Conservation (phyloP, 192 early-diverging fungal genomes). For the Coemansia sp. region DNA sequence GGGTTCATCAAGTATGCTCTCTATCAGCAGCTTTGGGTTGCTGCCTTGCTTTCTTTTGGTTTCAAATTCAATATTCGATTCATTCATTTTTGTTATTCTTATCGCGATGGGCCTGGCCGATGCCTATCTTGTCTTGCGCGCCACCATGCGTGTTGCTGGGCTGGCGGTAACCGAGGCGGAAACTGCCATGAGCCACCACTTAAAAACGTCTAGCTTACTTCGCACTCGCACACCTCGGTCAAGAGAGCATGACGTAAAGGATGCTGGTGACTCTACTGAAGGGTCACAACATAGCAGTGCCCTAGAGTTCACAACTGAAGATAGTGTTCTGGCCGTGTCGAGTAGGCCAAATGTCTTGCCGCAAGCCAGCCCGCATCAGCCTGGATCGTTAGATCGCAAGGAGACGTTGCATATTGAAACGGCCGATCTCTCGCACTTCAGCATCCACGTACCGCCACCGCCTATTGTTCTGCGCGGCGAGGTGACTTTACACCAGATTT, state of each 20-base stretch:
- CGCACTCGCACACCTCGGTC: conserved; percentile 1
- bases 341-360: neutral
- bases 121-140: conserved; percentile 37
- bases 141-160: conserved; percentile 26
- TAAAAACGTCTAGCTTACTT: conserved; percentile 37
- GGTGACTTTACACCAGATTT: neutral
- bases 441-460: conserved; percentile 29
- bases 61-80: neutral
- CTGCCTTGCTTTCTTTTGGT: neutral
- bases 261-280: neutral
- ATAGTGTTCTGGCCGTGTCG: neutral
- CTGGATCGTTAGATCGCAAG: conserved; percentile 24
- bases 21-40: neutral
- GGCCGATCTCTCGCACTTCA: conserved; percentile 19
- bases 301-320: neutral
- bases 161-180: conserved; percentile 32
- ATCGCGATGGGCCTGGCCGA: conserved; percentile 37
- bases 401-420: conserved; percentile 14
- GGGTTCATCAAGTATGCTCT: neutral
- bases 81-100: neutral
- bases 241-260: neutral
- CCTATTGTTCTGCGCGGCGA: conserved; percentile 21
- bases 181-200: conserved; percentile 8
- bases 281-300: neutral
- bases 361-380: conserved; percentile 17